Base-by-base conservation (phyloP, 2,329 filamentous ascomycete species). In the Arachnomyces sp. region DNA sequence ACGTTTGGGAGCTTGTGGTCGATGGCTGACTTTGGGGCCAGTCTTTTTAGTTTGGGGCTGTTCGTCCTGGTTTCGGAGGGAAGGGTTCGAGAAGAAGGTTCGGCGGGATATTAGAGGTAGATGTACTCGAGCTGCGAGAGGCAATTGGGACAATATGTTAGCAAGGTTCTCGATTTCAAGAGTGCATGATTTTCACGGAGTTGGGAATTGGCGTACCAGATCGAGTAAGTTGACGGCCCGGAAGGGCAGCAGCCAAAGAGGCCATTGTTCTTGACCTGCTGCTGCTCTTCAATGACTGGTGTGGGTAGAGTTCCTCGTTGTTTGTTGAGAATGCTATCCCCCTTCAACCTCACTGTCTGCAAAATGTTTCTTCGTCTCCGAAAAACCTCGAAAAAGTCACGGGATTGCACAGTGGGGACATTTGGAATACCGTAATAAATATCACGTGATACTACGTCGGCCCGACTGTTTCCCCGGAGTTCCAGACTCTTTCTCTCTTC, bases 181-280 rank as follows among this genome's bases (percentile, higher is more conserved):
- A 15, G 2, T 25, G 20, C 5, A 29, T 36, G 28, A 6, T 40
- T 20, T 31, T 25, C 18, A 4, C 28, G 28, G n/a, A 0, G 36
- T n/a, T 25, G 4, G 2, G 11, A 11, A 28, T 14, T 35, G 12
- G 30, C 31, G 32, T 54, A 65, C 63, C 59, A 46, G 61, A 51
- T 45, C 60, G 60, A 46, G 60, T 43, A 43, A 66, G 49, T 47
- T 60, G 61, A 49, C 61, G 58, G 42, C 58, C 62, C 14, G 55
- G 56, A 49, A 58, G 53, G 34, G 61, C 43, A 47, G 55, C 52
- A 46, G 56, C 60, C 52, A 64, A 59, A 53, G 60, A 57, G 51
- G 61, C 61, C 61, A 62, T 64, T 44, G 40, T 49, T 14, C 5
- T 25, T 25, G 20, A 25, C 20, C 20, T 25, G 20, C 9, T 25